Evolutionary conservation across 176 grass and related monocot species (phyloP).

Genomic region (Oryza meyeriana): DNA sequence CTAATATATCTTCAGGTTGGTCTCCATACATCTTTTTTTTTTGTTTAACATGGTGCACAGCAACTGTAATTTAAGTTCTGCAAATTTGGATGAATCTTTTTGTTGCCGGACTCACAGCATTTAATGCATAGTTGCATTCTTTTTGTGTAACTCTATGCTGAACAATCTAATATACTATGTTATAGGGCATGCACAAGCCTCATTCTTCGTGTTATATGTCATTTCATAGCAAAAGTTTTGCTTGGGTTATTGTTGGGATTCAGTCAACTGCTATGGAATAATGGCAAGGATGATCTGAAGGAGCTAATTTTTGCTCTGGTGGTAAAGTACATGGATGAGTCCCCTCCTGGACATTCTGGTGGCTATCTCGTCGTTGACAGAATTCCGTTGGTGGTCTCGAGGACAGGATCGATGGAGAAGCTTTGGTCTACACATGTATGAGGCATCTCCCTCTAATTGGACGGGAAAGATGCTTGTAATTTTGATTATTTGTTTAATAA

Average conservation of each 20-base stretch:
- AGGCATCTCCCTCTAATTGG: slow-evolving; percentile 11
- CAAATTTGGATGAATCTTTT: slow-evolving; percentile 5
- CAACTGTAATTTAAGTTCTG: neutral
- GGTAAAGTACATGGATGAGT: neutral
- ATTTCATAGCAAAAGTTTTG: slow-evolving; percentile 7
- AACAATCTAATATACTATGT: neutral
- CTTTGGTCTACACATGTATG: slow-evolving; percentile 27
- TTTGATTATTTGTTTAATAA: neutral
- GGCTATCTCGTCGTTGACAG: neutral
- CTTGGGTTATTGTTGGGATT: neutral
- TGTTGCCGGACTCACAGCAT: neutral
- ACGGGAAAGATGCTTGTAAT: slow-evolving; percentile 1
- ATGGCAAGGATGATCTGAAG: slow-evolving; percentile 1
- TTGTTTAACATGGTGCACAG: neutral
- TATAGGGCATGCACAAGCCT: neutral
- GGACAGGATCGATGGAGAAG: neutral
- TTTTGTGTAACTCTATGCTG: neutral
- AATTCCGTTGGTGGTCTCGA: neutral
- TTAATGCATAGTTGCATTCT: neutral
- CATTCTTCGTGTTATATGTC: neutral
- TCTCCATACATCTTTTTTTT: neutral
- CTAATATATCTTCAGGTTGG: slow-evolving; percentile 38
- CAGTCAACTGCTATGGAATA: neutral
- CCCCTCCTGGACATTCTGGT: neutral
- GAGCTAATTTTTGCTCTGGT: neutral